Percentiles rank a stretch among this genome's conserved stretches.
These are phyloP conservation scores for Discostella stelligeroides DNA, from an alignment of 108 stramenopile species.

Conservation along the genomic window DNA sequence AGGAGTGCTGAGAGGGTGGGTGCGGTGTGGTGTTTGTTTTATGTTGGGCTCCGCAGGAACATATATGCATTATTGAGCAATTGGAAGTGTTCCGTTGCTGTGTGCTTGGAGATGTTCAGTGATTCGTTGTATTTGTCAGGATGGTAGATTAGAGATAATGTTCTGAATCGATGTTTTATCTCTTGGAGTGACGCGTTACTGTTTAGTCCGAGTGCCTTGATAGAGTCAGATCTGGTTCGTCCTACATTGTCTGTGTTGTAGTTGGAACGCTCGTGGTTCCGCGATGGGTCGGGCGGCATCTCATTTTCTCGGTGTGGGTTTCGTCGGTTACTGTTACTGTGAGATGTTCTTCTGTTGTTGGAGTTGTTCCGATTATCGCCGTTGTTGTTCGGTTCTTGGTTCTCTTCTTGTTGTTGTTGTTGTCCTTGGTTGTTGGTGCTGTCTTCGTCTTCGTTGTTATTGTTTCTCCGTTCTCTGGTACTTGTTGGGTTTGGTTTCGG, in stretches of 20 bases:
- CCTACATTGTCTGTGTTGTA: neutral
- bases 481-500: neutral
- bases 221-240: neutral
- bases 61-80: conserved; percentile 4
- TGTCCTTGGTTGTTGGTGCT: no score
- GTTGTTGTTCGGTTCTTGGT: no score
- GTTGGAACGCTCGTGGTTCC: neutral
- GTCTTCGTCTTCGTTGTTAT: no score
- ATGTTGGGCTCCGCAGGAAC: neutral
- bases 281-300: no score
- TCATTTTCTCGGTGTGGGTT: no score
- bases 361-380: no score
- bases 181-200: neutral
- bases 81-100: conserved; percentile 7
- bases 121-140: neutral
- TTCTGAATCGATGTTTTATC: neutral
- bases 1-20: no score
- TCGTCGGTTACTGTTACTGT: no score
- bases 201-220: neutral
- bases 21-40: no score
- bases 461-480: neutral
- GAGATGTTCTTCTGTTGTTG: no score
- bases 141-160: conserved; percentile 2
- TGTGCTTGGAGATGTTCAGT: neutral
- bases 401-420: no score